Evolutionary conservation across 2,329 filamentous ascomycete genomes (phyloP).

Genomic region (Cladosporium sp.): DNA sequence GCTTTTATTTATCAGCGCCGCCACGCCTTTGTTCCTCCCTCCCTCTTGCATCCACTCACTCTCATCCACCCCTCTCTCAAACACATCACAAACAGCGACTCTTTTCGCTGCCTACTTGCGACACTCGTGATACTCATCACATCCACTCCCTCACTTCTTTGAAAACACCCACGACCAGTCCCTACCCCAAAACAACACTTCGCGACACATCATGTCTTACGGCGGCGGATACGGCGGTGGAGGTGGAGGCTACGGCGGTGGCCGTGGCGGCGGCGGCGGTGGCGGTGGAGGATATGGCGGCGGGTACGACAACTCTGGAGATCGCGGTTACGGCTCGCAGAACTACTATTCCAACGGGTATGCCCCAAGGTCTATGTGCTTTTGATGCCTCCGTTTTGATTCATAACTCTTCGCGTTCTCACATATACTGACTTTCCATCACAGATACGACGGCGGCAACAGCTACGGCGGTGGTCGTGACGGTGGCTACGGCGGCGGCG

Average conservation of each 20-base stretch:
- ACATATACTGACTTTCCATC: slow-evolving; percentile 13
- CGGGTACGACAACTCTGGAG: slow-evolving; percentile 36
- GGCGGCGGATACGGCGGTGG: slow-evolving; percentile 40
- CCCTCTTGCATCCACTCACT: background rate
- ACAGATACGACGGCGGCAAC: slow-evolving; percentile 26
- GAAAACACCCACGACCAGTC: slow-evolving; percentile 12
- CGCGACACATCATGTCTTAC: slow-evolving; percentile 44
- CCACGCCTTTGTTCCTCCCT: slow-evolving; percentile 14
- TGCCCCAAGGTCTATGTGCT: slow-evolving; percentile 43
- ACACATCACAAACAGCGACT: slow-evolving; percentile 9
- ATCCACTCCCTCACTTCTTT: slow-evolving; percentile 14
- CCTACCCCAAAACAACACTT: slow-evolving; percentile 4
- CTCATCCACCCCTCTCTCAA: background rate
- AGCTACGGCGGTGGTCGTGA: slow-evolving; percentile 30
- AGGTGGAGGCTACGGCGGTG: slow-evolving; percentile 32
- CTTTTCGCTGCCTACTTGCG: background rate
- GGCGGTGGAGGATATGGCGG: slow-evolving; percentile 36
- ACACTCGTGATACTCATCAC: slow-evolving; percentile 18
- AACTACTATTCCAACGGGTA: slow-evolving; percentile 51
- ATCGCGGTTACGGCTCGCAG: slow-evolving; percentile 47
- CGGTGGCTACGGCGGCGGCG: slow-evolving; percentile 16
- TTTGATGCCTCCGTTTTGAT: slow-evolving; percentile 32
- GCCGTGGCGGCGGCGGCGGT: slow-evolving; percentile 18
- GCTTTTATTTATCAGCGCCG: slow-evolving; percentile 13
- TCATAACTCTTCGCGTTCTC: background rate